Conservation (phyloP, 2,329 filamentous ascomycete species). For the Neonectria punicea region DNA sequence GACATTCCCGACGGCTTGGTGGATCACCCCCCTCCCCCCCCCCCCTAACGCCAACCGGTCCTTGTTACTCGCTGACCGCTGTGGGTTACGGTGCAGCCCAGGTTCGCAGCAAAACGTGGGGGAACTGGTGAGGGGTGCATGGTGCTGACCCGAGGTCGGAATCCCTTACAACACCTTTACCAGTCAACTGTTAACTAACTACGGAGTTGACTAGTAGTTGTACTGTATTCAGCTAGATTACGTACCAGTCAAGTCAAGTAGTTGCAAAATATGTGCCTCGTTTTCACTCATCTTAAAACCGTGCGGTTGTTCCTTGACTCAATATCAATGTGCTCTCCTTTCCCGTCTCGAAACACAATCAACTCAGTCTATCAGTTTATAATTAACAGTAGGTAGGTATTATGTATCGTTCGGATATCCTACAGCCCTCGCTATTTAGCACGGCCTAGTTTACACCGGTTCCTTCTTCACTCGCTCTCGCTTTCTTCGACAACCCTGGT, state of each 20-base stretch:
- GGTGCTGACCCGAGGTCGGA: conserved; percentile 17
- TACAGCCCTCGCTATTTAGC: too few relatives aligned
- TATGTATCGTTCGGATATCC: too few relatives aligned
- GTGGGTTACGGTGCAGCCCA: background rate
- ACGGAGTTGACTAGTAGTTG: background rate
- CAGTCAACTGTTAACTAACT: background rate
- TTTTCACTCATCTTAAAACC: background rate
- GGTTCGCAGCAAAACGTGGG: conserved; percentile 24
- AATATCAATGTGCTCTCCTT: too few relatives aligned
- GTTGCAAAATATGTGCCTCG: background rate
- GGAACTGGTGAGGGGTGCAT: conserved; percentile 25
- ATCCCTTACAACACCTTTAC: background rate
- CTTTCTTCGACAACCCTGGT: conserved; percentile 32
- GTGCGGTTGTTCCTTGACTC: too few relatives aligned
- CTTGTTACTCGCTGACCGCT: background rate
- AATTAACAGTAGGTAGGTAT: too few relatives aligned
- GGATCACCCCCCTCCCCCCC: too few relatives aligned
- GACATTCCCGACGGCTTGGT: conserved; percentile 18
- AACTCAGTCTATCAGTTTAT: too few relatives aligned
- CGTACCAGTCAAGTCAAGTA: too few relatives aligned
- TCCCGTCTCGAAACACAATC: too few relatives aligned
- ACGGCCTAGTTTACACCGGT: too few relatives aligned
- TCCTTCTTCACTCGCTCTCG: background rate
- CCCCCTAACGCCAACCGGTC: background rate
- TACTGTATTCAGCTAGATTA: background rate